These are phyloP conservation scores for Saccharomycopsis sp. DNA, from an alignment of 805 yeast genomes.

Conservation along the genomic window DNA sequence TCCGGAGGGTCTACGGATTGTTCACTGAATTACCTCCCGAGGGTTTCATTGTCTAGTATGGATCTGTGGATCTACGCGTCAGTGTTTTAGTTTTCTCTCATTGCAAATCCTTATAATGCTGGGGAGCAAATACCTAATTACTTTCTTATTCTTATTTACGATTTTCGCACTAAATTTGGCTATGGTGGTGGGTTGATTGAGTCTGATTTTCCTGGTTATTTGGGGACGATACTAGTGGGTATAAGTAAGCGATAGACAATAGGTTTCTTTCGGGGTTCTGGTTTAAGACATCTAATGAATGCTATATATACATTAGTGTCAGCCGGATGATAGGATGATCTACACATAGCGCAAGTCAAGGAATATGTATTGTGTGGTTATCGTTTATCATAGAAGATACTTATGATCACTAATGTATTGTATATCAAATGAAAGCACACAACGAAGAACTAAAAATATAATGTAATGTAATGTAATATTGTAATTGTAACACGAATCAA, in stretches of 20 bases:
- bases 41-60: background rate
- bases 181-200: background rate
- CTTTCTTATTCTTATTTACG: background rate
- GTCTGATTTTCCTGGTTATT: too few relatives aligned
- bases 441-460: background rate
- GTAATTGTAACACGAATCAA: too few relatives aligned
- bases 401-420: background rate
- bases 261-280: background rate
- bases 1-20: background rate
- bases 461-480: background rate
- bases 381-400: background rate
- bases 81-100: background rate
- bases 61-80: too few relatives aligned
- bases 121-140: background rate
- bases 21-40: background rate
- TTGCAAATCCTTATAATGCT: background rate
- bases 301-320: too few relatives aligned
- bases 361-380: background rate
- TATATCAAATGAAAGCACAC: background rate
- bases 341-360: background rate
- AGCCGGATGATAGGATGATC: too few relatives aligned
- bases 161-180: background rate
- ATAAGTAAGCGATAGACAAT: background rate
- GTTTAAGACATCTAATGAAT: background rate
- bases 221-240: too few relatives aligned